These are phyloP conservation scores for Auricularia cornea DNA, from an alignment of 768 basidiomycete genomes.

Conservation along the genomic window DNA sequence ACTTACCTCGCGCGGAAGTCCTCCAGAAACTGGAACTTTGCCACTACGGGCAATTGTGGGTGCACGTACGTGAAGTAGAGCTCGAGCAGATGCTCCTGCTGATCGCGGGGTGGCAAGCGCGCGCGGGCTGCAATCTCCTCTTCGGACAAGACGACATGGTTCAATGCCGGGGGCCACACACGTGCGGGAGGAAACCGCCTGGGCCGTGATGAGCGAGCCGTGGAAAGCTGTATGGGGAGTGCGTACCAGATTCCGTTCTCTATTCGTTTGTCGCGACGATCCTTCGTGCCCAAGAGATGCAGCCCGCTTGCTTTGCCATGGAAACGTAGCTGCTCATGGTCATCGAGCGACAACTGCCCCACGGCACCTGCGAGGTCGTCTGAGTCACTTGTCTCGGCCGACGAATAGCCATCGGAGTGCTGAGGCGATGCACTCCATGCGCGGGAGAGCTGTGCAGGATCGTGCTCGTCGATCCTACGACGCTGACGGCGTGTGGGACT, in stretches of 20 bases:
- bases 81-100: conserved; percentile 62
- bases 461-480: conserved; percentile 36
- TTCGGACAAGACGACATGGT: neutral
- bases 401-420: conserved; percentile 16
- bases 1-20: conserved; percentile 26
- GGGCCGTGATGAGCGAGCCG: neutral
- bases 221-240: conserved; percentile 8
- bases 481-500: conserved; percentile 23
- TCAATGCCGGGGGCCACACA: conserved; percentile 71
- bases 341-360: conserved; percentile 81
- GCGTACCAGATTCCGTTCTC: conserved; percentile 70
- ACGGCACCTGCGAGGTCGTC: conserved; percentile 53
- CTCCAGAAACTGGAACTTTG: conserved; percentile 61
- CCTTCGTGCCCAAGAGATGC: conserved; percentile 59
- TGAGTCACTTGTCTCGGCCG: conserved; percentile 9
- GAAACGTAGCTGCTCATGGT: conserved; percentile 73
- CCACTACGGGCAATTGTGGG: conserved; percentile 65
- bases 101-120: conserved; percentile 45
- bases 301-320: conserved; percentile 81
- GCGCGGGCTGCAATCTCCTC: conserved; percentile 10
- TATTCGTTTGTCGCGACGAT: conserved; percentile 53
- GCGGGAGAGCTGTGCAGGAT: conserved; percentile 35
- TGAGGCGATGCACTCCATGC: conserved; percentile 55
- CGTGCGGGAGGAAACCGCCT: conserved; percentile 59
- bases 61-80: conserved; percentile 82